A percentile compares a stretch with the other conserved stretches of the same genome.
These are phyloP conservation scores for Centaurea solstitialis DNA, from an alignment of 129 eudicot species.

Conservation along the genomic window DNA sequence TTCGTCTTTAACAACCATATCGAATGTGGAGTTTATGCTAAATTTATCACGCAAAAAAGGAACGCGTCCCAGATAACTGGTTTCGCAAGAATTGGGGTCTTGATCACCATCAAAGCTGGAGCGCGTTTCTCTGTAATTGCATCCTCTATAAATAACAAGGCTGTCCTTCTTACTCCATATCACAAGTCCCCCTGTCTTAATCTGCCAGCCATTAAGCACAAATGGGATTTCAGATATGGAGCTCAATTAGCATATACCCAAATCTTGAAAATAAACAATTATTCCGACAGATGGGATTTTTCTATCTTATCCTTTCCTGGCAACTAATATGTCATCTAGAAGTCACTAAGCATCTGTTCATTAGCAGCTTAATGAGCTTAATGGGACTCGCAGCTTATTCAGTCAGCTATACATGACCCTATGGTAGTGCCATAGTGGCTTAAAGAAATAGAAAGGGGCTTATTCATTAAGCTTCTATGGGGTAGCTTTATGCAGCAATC, in stretches of 20 bases:
- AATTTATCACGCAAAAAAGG: conserved; percentile 13
- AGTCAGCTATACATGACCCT: too few species aligned
- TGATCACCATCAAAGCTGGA: conserved; percentile 2
- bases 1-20: conserved; percentile 29
- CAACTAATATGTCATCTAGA: background rate
- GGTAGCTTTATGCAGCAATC: too few species aligned
- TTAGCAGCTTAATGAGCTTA: too few species aligned
- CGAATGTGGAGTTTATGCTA: conserved; percentile 12
- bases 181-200: conserved; percentile 86
- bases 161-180: conserved; percentile 80
- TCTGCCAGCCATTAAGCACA: conserved; percentile 36
- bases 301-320: too few species aligned
- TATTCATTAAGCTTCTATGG: too few species aligned
- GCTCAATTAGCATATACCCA: background rate
- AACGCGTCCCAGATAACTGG: conserved; percentile 1
- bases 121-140: conserved; percentile 35
- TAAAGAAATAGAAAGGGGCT: too few species aligned
- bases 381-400: too few species aligned
- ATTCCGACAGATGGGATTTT: too few species aligned
- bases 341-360: background rate
- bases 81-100: conserved; percentile 1
- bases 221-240: background rate
- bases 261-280: background rate
- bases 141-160: conserved; percentile 85
- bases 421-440: too few species aligned